Base-by-base conservation (phyloP, 1,284 basidiomycete genomes). In the Cryptococcus sp. region DNA sequence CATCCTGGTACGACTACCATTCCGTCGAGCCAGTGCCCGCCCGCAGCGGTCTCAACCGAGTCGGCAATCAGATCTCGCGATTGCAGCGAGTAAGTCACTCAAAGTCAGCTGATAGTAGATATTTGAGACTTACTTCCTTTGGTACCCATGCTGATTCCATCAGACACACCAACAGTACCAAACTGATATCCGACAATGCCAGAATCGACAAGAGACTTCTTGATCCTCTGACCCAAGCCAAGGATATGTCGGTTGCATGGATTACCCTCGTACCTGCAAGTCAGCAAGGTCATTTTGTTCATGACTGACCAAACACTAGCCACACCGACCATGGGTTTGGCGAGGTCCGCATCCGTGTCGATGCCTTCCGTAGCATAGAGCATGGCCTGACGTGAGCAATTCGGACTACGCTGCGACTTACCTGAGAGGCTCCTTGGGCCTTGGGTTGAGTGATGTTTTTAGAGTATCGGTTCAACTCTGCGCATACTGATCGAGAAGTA, bases 121-220 rank as follows among this genome's bases (percentile, higher is more conserved):
- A 12, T 5, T 9, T 0, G 5, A n/a, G n/a, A 63, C 69, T 56
- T 47, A 71, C 69, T 94, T 58, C 85, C 90, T 36, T 76, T 75
- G 2, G 90, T 93, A 54, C 93, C 94, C 85, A 95, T 97, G 69
- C 89, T 94, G 73, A 98, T 97, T 34, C 90, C 94, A 72, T 97
- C 94, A 65, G 89, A 94, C 59, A 97, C 92, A 56, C 90, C 94
- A 54, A 95, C 89, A 9, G 91, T 92, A 48, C 94, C 94, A 71
- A 97, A 97, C 74, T 97, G 93, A 77, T 97, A 94, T 16, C 87
- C 94, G 60, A 92, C 89, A 65, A 97, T 73, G 43, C 81, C 86
- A 21, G 52, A 34, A 22, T 50, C 46, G 16, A 75, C 84, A 73
- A 97, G 75, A 9, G 92, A 94, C 43, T 81, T 77, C 72, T 94